phyloP scores from a whole-genome alignment of 179 eudicot species.

The Beta lomatogona region DNA sequence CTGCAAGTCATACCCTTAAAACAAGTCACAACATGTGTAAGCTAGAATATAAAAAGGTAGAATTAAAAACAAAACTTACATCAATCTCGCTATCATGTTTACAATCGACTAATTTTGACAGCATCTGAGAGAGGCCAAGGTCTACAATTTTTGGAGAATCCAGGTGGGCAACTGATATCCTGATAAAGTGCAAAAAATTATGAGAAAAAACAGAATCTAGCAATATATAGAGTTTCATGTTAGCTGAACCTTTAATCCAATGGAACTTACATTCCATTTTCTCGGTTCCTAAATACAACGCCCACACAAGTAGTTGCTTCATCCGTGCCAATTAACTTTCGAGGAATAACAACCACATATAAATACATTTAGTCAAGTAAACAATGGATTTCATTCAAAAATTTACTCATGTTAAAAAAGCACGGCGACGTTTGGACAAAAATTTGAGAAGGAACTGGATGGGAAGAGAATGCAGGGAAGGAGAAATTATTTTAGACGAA shows the following conservation, averaged over 20 bases:
- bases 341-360: conserved; percentile 24
- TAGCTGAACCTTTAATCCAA: conserved; percentile 21
- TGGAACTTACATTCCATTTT: conserved; percentile 73
- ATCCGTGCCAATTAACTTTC: conserved; percentile 83
- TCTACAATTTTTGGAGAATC: conserved; percentile 78
- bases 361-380: conserved; percentile 21
- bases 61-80: conserved; percentile 44
- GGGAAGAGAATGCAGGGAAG: no score
- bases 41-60: background rate
- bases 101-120: conserved; percentile 50
- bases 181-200: conserved; percentile 29
- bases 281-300: conserved; percentile 71
- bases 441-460: no score
- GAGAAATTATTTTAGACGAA: no score
- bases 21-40: conserved; percentile 17
- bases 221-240: conserved; percentile 12
- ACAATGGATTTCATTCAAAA: background rate
- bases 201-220: background rate
- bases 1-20: conserved; percentile 45
- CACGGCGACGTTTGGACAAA: background rate
- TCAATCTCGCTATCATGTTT: conserved; percentile 57
- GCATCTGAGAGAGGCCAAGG: conserved; percentile 82
- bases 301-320: conserved; percentile 99
- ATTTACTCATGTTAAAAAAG: conserved; percentile 1
- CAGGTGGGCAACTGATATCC: conserved; percentile 87